Percentiles rank a stretch among this genome's conserved stretches.
Evolutionary conservation across 1,284 basidiomycete species (phyloP).

Genomic region (Microbotryum lychnidis-dioicae): DNA sequence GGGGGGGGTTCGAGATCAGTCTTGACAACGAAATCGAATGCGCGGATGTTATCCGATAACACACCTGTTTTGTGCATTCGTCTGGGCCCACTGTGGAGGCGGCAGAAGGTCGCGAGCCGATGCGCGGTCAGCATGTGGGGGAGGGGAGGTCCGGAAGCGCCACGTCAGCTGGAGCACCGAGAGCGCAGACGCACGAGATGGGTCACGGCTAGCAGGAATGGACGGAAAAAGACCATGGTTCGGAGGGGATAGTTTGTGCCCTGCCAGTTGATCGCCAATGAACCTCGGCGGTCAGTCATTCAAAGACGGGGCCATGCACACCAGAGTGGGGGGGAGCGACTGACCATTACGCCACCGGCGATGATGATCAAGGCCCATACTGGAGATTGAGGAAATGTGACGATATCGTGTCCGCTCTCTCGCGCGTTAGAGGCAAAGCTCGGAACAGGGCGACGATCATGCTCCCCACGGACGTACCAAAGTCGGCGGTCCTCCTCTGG

Average conservation of each 20-base stretch:
- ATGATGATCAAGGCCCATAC: slow-evolving; percentile 43
- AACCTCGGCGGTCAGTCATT: no score
- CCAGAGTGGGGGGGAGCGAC: slow-evolving; percentile 33
- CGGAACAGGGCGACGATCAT: not conserved
- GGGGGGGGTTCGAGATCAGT: not conserved
- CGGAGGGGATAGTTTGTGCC: slow-evolving; percentile 58
- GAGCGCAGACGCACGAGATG: slow-evolving; percentile 46
- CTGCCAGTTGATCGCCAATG: slow-evolving; percentile 33
- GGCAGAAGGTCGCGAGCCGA: no score
- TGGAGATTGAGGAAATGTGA: slow-evolving; percentile 1
- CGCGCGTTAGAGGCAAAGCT: not conserved
- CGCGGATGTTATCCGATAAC: not conserved
- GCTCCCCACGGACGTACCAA: slow-evolving; percentile 53
- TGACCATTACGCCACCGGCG: slow-evolving; percentile 53
- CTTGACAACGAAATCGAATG: not conserved
- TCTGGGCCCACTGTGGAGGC: slow-evolving; percentile 46
- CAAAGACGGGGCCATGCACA: not conserved
- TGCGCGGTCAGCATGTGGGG: not conserved
- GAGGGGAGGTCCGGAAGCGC: not conserved
- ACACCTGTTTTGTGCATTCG: slow-evolving; percentile 55
- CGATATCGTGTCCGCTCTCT: not conserved
- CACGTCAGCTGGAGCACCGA: no score
- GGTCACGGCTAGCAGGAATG: slow-evolving; percentile 59
- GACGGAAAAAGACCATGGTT: slow-evolving; percentile 53
- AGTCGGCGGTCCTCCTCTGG: slow-evolving; percentile 55